phyloP scores from a whole-genome alignment of 306 rosid genomes.

The Castanospermum australe region DNA sequence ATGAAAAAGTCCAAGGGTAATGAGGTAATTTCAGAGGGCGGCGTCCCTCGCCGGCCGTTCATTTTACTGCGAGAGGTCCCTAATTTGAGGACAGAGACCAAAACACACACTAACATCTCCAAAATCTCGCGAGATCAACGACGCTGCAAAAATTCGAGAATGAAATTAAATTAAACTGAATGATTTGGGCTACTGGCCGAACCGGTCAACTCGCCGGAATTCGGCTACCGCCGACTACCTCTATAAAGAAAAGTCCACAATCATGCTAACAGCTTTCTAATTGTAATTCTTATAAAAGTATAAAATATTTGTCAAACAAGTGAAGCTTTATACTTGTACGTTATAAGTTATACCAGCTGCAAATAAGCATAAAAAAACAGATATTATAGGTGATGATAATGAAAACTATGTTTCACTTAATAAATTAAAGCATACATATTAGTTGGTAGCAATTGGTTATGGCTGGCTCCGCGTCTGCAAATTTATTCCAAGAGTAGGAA shows the following conservation, averaged over 20 bases:
- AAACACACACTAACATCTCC: not conserved
- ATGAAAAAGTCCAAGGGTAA: not conserved
- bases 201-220: slow-evolving; percentile 37
- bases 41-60: no score
- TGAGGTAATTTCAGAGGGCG: not conserved
- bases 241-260: not conserved
- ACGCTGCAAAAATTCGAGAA: not conserved
- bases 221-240: slow-evolving; percentile 36
- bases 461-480: not conserved
- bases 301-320: not conserved
- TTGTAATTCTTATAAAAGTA: not conserved
- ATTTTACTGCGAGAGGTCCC: no score
- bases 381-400: not conserved
- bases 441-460: not conserved
- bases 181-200: not conserved
- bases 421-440: no score
- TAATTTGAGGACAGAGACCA: no score
- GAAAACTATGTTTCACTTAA: no score
- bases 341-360: not conserved
- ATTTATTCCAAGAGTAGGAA: slow-evolving; percentile 33
- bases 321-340: not conserved
- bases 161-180: not conserved
- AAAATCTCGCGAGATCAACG: slow-evolving; percentile 33
- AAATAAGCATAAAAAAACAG: not conserved
- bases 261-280: slow-evolving; percentile 2